Base-by-base conservation (phyloP, 148 eudicot genomes). In the Pouteria glomerata region DNA sequence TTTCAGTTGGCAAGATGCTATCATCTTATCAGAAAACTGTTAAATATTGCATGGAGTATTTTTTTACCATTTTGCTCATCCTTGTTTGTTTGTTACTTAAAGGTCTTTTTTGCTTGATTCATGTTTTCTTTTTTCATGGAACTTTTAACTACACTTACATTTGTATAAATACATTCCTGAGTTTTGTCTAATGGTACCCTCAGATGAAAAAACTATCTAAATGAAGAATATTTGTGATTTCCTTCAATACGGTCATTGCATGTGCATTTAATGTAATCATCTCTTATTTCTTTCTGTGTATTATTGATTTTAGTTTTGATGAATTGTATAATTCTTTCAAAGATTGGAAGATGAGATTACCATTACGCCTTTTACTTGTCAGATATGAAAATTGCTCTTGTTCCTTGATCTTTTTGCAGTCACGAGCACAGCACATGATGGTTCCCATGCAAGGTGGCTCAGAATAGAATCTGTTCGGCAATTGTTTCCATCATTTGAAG, bases 381-480 rank as follows among this genome's bases (percentile, higher is more conserved):
- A 16, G 55, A 70, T 67, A 7, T 58, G 47, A 21, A 19, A 41
- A 21, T 33, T 0, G 27, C 10, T 53, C 15, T 12, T 60, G 4
- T 26, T 29, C 44, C 1, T 60, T 67, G 39, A 16, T n/a, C n/a
- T 33, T 6, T 47, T 35, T 63, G 31, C 67, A 69, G 69, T 57
- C 60, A 67, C 89, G 83, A 74, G 81, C 72, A 73, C 80, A 73
- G 34, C 86, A 85, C 62, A 78, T 85, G 73, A 78, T 85, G 86
- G 84, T 82, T 73, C 84, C 76, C 24, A 83, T 83, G 86, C 86
- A 74, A 72, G 83, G 86, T 21, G 77, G n/a, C n/a, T n/a, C 78
- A 35, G 82, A 85, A 53, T 85, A 82, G 78, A 60, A 34, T 61
- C 45, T 8, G 12, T 61, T 61, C 44, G 18, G 41, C 45, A 6